Percentiles rank a stretch among this genome's conserved stretches.
Conservation (phyloP, 2,329 filamentous ascomycete genomes). For the Verticillium tricorpus region DNA sequence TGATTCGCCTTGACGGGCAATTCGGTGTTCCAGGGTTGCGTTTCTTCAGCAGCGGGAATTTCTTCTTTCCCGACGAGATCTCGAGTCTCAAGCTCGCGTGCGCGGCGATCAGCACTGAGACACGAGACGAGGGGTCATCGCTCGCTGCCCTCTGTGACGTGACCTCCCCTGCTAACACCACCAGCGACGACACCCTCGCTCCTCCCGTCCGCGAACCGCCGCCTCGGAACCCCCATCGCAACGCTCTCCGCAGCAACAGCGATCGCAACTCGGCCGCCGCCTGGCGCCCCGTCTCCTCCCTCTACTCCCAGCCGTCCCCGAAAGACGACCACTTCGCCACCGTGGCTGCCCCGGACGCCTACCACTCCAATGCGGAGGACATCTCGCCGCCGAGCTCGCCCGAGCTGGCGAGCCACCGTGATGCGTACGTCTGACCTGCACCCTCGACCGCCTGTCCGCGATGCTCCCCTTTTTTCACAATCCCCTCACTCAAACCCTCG, state of each 20-base stretch:
- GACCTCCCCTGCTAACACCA: background rate
- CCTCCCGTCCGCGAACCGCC: slow-evolving; percentile 3
- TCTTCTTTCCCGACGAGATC: background rate
- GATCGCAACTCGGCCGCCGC: background rate
- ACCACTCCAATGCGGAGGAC: slow-evolving; percentile 21
- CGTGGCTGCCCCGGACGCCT: slow-evolving; percentile 12
- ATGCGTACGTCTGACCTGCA: slow-evolving; percentile 33
- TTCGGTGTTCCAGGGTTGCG: background rate
- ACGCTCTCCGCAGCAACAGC: background rate
- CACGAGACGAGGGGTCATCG: background rate
- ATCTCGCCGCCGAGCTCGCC: slow-evolving; percentile 57
- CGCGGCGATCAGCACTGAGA: background rate
- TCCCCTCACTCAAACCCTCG: background rate
- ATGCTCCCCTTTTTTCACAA: background rate
- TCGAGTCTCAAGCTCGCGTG: background rate
- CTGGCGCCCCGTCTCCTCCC: slow-evolving; percentile 13
- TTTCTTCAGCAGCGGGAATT: background rate
- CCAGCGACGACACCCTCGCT: slow-evolving; percentile 6
- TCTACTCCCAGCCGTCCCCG: slow-evolving; percentile 10
- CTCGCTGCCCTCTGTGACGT: no score
- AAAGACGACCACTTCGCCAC: slow-evolving; percentile 10
- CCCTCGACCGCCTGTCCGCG: no score
- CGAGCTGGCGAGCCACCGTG: slow-evolving; percentile 31
- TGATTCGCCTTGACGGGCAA: no score
- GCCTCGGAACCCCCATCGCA: slow-evolving; percentile 3